A percentile compares a stretch with the other conserved stretches of the same genome.
Conservation (phyloP, 345 rosid species). For the Citrus glauca region DNA sequence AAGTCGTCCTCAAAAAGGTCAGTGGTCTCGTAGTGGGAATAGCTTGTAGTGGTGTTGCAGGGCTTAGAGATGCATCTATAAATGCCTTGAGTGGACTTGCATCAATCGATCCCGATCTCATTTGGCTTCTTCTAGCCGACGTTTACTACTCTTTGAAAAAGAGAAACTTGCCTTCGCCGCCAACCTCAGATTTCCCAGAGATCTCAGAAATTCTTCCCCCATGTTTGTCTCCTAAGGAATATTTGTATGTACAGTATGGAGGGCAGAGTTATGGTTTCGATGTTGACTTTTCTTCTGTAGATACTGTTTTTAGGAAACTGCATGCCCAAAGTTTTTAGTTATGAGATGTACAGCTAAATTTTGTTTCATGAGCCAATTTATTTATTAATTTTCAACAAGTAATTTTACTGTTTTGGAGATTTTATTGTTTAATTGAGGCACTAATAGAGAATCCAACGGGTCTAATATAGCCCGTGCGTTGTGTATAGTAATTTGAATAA, state of each 20-base stretch:
- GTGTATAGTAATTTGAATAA: too few species aligned
- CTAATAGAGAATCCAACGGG: not conserved
- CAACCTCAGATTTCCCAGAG: slow-evolving; percentile 46
- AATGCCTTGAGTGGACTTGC: slow-evolving; percentile 77
- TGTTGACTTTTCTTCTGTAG: slow-evolving; percentile 53
- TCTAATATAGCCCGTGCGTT: too few species aligned
- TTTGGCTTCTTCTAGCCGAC: slow-evolving; percentile 88
- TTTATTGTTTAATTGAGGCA: too few species aligned
- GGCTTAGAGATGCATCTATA: slow-evolving; percentile 62
- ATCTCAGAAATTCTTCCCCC: slow-evolving; percentile 48
- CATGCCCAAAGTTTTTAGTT: slow-evolving; percentile 37
- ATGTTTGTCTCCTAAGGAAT: slow-evolving; percentile 39
- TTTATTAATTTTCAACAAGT: too few species aligned
- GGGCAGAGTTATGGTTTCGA: slow-evolving; percentile 81
- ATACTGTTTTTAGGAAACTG: slow-evolving; percentile 50
- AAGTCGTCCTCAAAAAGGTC: slow-evolving; percentile 70
- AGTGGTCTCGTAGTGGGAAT: slow-evolving; percentile 84
- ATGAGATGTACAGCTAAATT: slow-evolving; percentile 32
- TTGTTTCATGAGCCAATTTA: not conserved
- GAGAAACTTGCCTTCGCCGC: slow-evolving; percentile 48
- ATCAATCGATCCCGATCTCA: slow-evolving; percentile 75
- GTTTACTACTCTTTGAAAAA: slow-evolving; percentile 63
- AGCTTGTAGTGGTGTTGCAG: slow-evolving; percentile 66
- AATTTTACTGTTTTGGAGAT: too few species aligned
- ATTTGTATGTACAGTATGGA: slow-evolving; percentile 65